Evolutionary conservation across 148 eudicot species (phyloP).

Genomic region (Polygonum aviculare): DNA sequence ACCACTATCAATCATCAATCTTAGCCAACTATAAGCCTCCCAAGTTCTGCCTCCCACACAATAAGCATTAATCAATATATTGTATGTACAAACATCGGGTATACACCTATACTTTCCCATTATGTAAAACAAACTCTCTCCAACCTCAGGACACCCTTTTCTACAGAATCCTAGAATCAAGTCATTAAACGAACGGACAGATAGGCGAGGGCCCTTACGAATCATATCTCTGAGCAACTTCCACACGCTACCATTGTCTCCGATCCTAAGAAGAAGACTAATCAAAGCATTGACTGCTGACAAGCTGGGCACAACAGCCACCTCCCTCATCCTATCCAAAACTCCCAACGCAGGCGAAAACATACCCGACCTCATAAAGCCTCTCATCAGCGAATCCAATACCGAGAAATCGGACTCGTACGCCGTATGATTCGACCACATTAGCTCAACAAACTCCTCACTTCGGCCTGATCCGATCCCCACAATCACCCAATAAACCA

Average conservation of each 20-base stretch:
- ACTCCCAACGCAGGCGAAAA: slow-evolving; percentile 41
- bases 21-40: slow-evolving; percentile 48
- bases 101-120: slow-evolving; percentile 56
- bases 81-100: slow-evolving; percentile 65
- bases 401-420: slow-evolving; percentile 57
- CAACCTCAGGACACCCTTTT: slow-evolving; percentile 44
- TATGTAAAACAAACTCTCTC: slow-evolving; percentile 52
- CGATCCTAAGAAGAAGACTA: slow-evolving; percentile 55
- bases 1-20: slow-evolving; percentile 54
- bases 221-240: slow-evolving; percentile 78
- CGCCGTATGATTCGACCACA: slow-evolving; percentile 43
- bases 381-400: slow-evolving; percentile 82
- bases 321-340: slow-evolving; percentile 48
- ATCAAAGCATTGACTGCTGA: slow-evolving; percentile 49
- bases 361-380: slow-evolving; percentile 57
- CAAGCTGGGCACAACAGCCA: slow-evolving; percentile 41
- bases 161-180: slow-evolving; percentile 76
- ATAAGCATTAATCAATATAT: slow-evolving; percentile 67
- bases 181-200: slow-evolving; percentile 37
- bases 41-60: slow-evolving; percentile 56
- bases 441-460: slow-evolving; percentile 39
- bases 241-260: slow-evolving; percentile 80
- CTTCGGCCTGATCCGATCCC: slow-evolving; percentile 52
- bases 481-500: slow-evolving; percentile 49
- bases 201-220: slow-evolving; percentile 50